These are phyloP conservation scores for Neonectria coccinea DNA, from an alignment of 2,329 filamentous ascomycete species.

Conservation along the genomic window DNA sequence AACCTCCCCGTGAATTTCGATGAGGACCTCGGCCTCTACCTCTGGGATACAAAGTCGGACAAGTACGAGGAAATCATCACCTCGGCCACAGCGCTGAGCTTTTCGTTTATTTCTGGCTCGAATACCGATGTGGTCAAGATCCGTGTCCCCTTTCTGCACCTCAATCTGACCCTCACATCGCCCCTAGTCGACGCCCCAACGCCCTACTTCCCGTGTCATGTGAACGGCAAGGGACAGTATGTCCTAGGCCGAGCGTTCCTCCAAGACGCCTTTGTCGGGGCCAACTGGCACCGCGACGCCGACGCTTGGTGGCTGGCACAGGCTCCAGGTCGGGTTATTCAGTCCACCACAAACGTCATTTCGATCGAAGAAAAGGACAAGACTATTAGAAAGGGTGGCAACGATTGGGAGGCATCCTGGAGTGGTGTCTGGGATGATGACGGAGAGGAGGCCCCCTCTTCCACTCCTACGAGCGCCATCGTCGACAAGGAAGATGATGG, in stretches of 20 bases:
- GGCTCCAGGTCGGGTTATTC: slow-evolving; percentile 27
- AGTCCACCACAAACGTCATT: neutral
- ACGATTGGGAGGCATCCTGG: slow-evolving; percentile 35
- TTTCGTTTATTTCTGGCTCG: no score
- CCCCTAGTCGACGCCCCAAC: no score
- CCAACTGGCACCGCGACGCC: slow-evolving; percentile 50
- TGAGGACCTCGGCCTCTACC: no score
- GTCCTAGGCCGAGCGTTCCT: slow-evolving; percentile 47
- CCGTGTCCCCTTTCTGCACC: no score
- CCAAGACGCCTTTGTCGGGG: slow-evolving; percentile 60
- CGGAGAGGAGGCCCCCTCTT: neutral
- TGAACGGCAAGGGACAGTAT: no score
- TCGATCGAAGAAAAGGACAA: slow-evolving; percentile 16
- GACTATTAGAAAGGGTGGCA: slow-evolving; percentile 23
- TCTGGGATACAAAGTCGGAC: no score
- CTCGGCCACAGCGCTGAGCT: no score
- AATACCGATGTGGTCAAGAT: no score
- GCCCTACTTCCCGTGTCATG: no score
- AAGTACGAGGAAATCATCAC: no score
- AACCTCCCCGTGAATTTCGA: no score
- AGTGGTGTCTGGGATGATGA: slow-evolving; percentile 20
- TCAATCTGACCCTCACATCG: no score
- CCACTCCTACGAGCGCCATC: neutral
- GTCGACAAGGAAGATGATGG: neutral
- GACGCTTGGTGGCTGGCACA: slow-evolving; percentile 34